Percentiles rank a stretch among this genome's conserved stretches.
phyloP scores from a whole-genome alignment of 257 asterid genomes.

The Fraxinus anomala region DNA sequence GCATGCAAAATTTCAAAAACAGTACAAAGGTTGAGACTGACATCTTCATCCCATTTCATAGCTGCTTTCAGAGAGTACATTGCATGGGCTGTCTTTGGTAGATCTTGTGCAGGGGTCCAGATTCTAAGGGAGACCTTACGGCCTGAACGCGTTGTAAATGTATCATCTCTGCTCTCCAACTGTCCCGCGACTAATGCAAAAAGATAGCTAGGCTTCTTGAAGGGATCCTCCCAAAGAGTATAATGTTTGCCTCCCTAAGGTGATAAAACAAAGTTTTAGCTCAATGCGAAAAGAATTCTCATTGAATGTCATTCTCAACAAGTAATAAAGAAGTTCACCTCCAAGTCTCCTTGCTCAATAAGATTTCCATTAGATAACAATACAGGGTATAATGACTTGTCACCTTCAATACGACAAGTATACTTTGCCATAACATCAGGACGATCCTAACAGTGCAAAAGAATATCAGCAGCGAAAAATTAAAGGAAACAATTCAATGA shows the following conservation, averaged over 20 bases:
- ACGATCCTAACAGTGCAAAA: slow-evolving; percentile 63
- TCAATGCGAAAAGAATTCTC: neutral
- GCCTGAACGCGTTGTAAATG: slow-evolving; percentile 77
- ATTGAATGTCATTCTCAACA: slow-evolving; percentile 9
- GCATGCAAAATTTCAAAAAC: slow-evolving; percentile 17
- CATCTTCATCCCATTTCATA: slow-evolving; percentile 99
- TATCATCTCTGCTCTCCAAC: slow-evolving; percentile 85
- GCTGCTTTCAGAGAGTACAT: slow-evolving; percentile 97
- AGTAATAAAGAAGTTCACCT: slow-evolving; percentile 43
- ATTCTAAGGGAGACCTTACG: slow-evolving; percentile 78
- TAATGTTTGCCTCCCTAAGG: slow-evolving; percentile 78
- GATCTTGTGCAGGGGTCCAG: slow-evolving; percentile 89
- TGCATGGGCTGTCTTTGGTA: slow-evolving; percentile 91
- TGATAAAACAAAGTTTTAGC: slow-evolving; percentile 21
- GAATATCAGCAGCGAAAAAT: slow-evolving; percentile 24
- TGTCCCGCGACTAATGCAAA: slow-evolving; percentile 97
- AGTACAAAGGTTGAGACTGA: slow-evolving; percentile 34
- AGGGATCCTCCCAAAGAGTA: slow-evolving; percentile 89
- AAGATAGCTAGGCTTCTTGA: slow-evolving; percentile 92
- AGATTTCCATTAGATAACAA: slow-evolving; percentile 88
- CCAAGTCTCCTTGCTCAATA: slow-evolving; percentile 78
- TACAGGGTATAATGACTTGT: slow-evolving; percentile 88
- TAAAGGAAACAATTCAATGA: neutral
- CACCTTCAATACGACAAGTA: slow-evolving; percentile 90
- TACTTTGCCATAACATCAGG: slow-evolving; percentile 96